Evolutionary conservation across 345 rosid species (phyloP).

Genomic region (Dimocarpus longan): DNA sequence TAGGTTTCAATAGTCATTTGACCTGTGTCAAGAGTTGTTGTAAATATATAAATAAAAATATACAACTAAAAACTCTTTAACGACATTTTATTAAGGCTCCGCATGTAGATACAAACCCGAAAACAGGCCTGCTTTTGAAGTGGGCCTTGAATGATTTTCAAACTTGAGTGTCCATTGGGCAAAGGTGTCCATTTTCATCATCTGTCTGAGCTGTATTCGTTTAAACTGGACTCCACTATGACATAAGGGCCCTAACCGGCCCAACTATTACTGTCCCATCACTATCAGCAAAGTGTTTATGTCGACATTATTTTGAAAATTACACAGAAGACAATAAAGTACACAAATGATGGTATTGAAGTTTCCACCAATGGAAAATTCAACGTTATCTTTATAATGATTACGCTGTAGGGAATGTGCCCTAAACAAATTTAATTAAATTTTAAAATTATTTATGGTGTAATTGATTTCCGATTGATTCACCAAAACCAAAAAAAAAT

Average conservation of each 20-base stretch:
- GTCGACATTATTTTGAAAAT: too few relatives aligned
- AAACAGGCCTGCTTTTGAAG: neutral
- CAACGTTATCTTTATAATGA: neutral
- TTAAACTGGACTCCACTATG: neutral
- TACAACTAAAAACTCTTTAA: too few relatives aligned
- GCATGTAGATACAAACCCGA: neutral
- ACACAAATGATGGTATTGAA: neutral
- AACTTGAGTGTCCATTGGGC: neutral
- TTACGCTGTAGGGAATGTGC: neutral
- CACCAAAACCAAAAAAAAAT: too few relatives aligned
- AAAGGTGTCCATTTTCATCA: neutral
- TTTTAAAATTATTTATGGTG: too few relatives aligned
- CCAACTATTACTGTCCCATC: neutral
- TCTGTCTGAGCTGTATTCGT: neutral
- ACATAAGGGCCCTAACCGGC: neutral
- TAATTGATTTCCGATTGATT: too few relatives aligned
- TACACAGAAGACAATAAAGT: too few relatives aligned
- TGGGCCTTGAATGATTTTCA: neutral
- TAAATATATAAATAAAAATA: too few relatives aligned
- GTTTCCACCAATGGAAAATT: neutral
- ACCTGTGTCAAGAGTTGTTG: too few relatives aligned
- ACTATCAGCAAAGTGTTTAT: neutral
- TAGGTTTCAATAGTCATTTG: too few relatives aligned
- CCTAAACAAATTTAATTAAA: too few relatives aligned
- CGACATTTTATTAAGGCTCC: too few relatives aligned